phyloP scores from a whole-genome alignment of 2,329 filamentous ascomycete genomes.

The Talaromyces sp. region DNA sequence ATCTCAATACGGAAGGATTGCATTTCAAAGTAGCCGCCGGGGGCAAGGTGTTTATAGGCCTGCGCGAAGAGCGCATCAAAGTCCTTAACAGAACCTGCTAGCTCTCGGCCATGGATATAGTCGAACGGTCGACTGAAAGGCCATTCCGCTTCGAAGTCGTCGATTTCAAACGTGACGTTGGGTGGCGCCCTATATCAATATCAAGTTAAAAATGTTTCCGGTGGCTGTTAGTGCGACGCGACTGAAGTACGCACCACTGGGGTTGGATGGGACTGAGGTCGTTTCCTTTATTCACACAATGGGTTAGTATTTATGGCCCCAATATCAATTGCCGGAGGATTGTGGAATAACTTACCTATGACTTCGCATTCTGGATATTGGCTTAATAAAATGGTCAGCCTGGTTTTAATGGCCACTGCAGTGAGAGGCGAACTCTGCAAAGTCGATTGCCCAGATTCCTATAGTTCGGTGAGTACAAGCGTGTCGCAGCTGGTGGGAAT shows the following conservation, averaged over 20 bases:
- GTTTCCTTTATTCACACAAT: slow-evolving; percentile 10
- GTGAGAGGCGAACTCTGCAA: slow-evolving; percentile 7
- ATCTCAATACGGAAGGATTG: slow-evolving; percentile 24
- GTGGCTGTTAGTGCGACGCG: not conserved
- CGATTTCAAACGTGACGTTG: slow-evolving; percentile 20
- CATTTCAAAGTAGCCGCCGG: slow-evolving; percentile 45
- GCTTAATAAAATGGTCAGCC: slow-evolving; percentile 3
- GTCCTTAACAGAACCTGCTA: slow-evolving; percentile 18
- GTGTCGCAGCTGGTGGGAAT: not conserved
- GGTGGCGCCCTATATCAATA: slow-evolving; percentile 16
- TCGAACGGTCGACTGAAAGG: slow-evolving; percentile 17
- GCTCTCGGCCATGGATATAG: slow-evolving; percentile 20
- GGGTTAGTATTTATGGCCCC: not conserved
- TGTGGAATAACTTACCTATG: not conserved
- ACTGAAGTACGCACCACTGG: slow-evolving; percentile 13
- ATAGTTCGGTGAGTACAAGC: not conserved
- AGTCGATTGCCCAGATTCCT: slow-evolving; percentile 12
- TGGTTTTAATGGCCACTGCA: not conserved
- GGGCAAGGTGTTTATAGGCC: slow-evolving; percentile 27
- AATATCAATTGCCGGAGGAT: not conserved
- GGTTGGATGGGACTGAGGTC: slow-evolving; percentile 19
- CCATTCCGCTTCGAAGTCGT: slow-evolving; percentile 22
- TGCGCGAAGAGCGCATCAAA: slow-evolving; percentile 13
- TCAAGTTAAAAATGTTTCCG: not conserved
- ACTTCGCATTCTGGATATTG: slow-evolving; percentile 19